phyloP scores from a whole-genome alignment of 345 rosid species.

The Durio zibethinus region DNA sequence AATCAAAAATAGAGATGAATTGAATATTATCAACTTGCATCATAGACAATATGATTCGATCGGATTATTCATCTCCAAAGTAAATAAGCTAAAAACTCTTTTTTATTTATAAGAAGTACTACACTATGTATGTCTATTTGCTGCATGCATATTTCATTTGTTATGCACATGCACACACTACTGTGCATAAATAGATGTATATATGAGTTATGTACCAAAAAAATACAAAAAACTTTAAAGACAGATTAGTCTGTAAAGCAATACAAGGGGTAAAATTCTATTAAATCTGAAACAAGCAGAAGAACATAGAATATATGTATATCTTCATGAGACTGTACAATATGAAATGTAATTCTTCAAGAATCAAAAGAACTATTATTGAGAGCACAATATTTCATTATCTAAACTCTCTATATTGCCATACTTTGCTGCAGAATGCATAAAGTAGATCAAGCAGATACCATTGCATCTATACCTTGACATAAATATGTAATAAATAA shows the following conservation, averaged over 20 bases:
- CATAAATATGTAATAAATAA: neutral
- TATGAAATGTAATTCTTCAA: neutral
- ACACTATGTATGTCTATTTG: neutral
- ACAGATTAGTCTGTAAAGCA: neutral
- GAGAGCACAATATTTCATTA: neutral
- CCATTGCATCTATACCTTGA: neutral
- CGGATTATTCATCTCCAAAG: neutral
- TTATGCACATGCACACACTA: neutral
- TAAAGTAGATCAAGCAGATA: constrained; percentile 4
- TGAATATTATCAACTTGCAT: neutral
- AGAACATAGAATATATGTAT: neutral
- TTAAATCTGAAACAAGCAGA: neutral
- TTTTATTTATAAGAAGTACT: neutral
- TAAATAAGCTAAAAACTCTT: neutral
- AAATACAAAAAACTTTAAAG: neutral
- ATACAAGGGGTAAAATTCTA: neutral
- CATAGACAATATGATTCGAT: neutral
- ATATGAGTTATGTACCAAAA: neutral
- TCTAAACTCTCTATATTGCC: neutral
- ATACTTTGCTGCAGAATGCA: neutral
- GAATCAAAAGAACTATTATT: neutral
- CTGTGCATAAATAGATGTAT: neutral
- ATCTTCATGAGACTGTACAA: neutral
- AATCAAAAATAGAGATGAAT: neutral
- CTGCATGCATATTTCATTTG: neutral